phyloP scores from a whole-genome alignment of 257 asterid genomes.

The Solanum etuberosum region DNA sequence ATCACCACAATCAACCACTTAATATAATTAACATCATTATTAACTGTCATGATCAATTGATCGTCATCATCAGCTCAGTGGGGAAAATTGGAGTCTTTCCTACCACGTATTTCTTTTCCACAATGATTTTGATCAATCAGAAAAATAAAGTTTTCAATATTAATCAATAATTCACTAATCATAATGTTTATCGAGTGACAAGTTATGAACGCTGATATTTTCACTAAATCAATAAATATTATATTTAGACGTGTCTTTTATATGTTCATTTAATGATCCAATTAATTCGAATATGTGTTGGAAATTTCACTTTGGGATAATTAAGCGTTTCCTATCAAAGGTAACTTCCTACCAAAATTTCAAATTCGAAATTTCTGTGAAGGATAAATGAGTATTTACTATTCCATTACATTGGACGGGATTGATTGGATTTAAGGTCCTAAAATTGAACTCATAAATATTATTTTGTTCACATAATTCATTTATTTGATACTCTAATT shows the following conservation, averaged over 20 bases:
- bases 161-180: neutral
- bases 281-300: fast-evolving
- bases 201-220: neutral
- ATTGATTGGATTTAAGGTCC: too few species aligned
- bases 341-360: too few species aligned
- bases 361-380: too few species aligned
- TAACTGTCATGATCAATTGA: too few species aligned
- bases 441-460: neutral
- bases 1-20: too few species aligned
- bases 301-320: too few species aligned
- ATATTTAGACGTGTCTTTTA: neutral
- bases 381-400: too few species aligned
- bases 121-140: neutral
- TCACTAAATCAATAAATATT: neutral
- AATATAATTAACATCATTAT: neutral
- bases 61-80: neutral
- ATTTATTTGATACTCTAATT: neutral
- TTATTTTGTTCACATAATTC: neutral
- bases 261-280: too few species aligned
- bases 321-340: fast-evolving
- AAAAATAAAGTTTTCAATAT: neutral
- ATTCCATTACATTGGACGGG: too few species aligned
- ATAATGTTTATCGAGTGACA: neutral
- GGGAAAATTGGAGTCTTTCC: neutral
- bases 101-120: neutral